Evolutionary conservation across 2,329 filamentous ascomycete genomes (phyloP).

Genomic region (Aspergillus fischeri): DNA sequence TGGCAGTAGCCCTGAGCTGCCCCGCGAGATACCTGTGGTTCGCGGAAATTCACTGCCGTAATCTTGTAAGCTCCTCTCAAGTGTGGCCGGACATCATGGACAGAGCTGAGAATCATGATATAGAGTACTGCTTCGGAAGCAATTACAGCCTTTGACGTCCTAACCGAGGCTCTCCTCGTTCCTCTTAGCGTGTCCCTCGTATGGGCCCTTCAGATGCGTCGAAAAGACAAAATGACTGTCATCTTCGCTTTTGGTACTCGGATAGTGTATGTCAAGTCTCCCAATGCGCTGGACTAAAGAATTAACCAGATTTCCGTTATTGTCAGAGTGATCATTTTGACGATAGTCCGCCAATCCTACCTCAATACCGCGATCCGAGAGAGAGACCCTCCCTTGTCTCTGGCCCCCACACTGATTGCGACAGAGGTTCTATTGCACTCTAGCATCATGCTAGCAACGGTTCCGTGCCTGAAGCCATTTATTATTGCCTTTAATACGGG

Average conservation of each 20-base stretch:
- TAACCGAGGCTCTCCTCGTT: conserved; percentile 18
- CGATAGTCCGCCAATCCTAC: conserved; percentile 33
- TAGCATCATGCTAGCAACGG: conserved; percentile 39
- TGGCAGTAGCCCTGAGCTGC: conserved; percentile 8
- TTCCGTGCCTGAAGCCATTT: conserved; percentile 41
- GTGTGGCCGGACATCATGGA: background rate
- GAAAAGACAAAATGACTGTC: conserved; percentile 11
- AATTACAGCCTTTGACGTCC: conserved; percentile 37
- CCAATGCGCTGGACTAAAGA: no score
- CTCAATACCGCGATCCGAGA: conserved; percentile 18
- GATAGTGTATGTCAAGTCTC: conserved; percentile 1
- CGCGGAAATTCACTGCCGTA: background rate
- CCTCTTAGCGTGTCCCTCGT: conserved; percentile 21
- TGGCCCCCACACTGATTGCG: conserved; percentile 31
- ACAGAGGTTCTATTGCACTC: conserved; percentile 38
- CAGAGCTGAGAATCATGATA: no score
- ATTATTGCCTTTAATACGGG: conserved; percentile 40
- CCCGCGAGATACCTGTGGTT: background rate
- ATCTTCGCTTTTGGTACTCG: conserved; percentile 16
- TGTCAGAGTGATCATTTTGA: conserved; percentile 21
- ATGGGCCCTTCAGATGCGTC: conserved; percentile 20
- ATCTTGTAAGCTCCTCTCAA: conserved; percentile 9
- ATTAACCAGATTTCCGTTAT: background rate
- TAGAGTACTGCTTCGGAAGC: conserved; percentile 32
- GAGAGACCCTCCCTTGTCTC: conserved; percentile 27